Evolutionary conservation across 2,329 filamentous ascomycete genomes (phyloP), one percentile per base, ranked within the genome.

Genomic region (Alternaria hordeiaustralica): DNA sequence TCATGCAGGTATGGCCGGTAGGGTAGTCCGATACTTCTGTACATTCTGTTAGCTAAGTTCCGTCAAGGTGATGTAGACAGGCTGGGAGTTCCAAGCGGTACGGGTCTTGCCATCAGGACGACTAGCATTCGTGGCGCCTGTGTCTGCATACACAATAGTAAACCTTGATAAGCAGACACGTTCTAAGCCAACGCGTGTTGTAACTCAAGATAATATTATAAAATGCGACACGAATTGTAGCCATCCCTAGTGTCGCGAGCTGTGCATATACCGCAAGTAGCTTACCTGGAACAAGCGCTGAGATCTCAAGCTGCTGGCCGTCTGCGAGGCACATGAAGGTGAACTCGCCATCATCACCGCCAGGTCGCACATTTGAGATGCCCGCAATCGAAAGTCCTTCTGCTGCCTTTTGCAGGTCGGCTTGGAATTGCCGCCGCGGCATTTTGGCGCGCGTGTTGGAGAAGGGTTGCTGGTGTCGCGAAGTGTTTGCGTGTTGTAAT

Each of bases 341-440:
- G 60, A 96, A 84, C 60, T 92, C 88, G 55, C 91, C 92, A 77
- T 95, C 91, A 30, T 91, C 90, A 6, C 89, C 88, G 15, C 91
- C 91, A 36, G 83, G 81, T 33, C 81, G 80, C 23, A 97, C 80
- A 33, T 83, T 75, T 51, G 80, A 80, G 51, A 96, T 82, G 53
- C 84, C 80, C 1, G 81, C 66, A 50, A 88, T 81, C 3, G 71
- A 71, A 20, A 79, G 73, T 44, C 75, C 71, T 13, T 72, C 64
- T 7, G 78, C 80, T 8, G 79, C 83, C 46, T 80, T 79, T 26
- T 76, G 81, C 72, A 84, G 80, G 75, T 94, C 90, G 55, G 83
- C 81, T 51, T 88, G 83, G 77, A 92, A 94, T 36, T 87, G 85
- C 71, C 86, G 87, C 62, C 89, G 85, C 67, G 89, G 86, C 92